Evolutionary conservation across 371 early-diverging fungal species (phyloP), one percentile per base, ranked within the genome.

Genomic region (Circinella minor): DNA sequence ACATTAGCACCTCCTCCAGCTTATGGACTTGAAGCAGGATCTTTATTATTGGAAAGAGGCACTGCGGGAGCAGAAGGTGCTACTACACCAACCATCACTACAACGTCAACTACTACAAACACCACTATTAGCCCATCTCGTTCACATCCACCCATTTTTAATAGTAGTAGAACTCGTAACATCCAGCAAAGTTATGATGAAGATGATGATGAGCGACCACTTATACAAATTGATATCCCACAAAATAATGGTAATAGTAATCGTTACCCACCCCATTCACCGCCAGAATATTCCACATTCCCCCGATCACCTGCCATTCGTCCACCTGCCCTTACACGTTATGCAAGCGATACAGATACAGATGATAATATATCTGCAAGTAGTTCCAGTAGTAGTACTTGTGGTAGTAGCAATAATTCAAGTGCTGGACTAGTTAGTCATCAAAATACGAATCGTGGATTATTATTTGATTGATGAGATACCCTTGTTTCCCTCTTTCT

Each of bases 1-100:
- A 83, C 88, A 7, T 67, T 88, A 36, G 78, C 83, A 18, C 93
- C 93, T n/a, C 92, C 93, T 17, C 89, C 89, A 6, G 87, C 89
- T 14, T 89, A 89, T 70, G 89, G 89, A 3, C 70, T 72, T 3
- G 89, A 88, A 67, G 76, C 78, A 43, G 89, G 80, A 59, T 81
- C 88, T 0, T 68, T 89, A 18, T 72, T 89, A 36, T 54, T 88
- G 54, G 83, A 82, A 68, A 74, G 76, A 17, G 78, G 78, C 17
- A 66, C 60, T 15, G 37, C 43, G 36, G 51, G 43, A 15, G 49
- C 62, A 27, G 83, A 82, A 68, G 73, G 76, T 13, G 78, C 76
- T 20, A 66, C 60, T 15, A 36, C 55, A 47, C 38, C 47, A 15
- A 36, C 62, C 15, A 38, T 46, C 43, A 11, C 61, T 38, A 36